phyloP scores from a whole-genome alignment of 768 basidiomycete species.

The Auricularia sp. region DNA sequence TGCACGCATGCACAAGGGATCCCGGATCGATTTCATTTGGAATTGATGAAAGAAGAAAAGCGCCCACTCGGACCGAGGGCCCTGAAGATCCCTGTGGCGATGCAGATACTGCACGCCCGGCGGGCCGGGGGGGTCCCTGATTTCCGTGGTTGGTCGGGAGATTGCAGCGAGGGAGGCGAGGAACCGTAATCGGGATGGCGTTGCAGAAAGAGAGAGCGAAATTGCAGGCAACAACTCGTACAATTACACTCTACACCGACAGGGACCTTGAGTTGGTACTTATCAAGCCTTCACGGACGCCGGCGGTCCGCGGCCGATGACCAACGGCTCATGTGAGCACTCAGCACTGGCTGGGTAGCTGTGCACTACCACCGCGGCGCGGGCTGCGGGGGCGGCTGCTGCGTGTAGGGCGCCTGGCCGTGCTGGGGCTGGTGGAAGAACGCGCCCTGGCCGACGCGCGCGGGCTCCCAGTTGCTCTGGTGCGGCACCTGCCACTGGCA shows the following conservation, averaged over 20 bases:
- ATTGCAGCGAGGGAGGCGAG: too few species aligned
- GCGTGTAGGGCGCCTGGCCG: neutral
- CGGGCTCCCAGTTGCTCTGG: slow-evolving; percentile 21
- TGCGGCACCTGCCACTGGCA: slow-evolving; percentile 55
- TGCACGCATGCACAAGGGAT: too few species aligned
- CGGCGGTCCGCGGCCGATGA: too few species aligned
- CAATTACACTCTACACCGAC: too few species aligned
- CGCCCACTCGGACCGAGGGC: neutral
- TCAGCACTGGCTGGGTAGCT: neutral
- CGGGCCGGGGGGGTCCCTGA: neutral
- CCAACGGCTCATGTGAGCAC: neutral
- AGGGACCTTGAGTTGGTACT: too few species aligned
- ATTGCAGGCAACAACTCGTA: too few species aligned
- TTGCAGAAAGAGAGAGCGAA: too few species aligned
- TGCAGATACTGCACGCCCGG: neutral
- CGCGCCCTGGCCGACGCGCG: slow-evolving; percentile 7
- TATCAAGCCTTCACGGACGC: too few species aligned
- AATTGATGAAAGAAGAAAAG: neutral
- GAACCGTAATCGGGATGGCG: too few species aligned
- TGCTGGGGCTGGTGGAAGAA: neutral
- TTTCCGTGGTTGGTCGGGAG: too few species aligned
- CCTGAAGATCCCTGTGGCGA: neutral
- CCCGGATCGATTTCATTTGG: too few species aligned
- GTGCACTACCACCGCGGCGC: neutral
- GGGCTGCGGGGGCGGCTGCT: neutral